phyloP scores from a whole-genome alignment of 768 basidiomycete genomes.

The Termitomyces sp. region DNA sequence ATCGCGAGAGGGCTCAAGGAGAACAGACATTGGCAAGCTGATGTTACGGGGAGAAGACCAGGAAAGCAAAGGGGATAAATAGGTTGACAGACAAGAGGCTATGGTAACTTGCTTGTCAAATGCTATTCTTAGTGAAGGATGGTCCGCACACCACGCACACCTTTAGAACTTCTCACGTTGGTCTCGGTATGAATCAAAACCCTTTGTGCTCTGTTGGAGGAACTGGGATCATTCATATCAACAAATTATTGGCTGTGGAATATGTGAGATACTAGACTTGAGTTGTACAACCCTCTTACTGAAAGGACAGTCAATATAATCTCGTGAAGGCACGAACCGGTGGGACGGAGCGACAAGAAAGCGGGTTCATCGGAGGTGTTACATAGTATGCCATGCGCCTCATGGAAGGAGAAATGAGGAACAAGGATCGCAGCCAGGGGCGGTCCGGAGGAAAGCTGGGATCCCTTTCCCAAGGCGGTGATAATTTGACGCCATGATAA shows the following conservation, averaged over 20 bases:
- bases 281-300: background rate
- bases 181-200: background rate
- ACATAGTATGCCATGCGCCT: background rate
- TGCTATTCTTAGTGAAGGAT: background rate
- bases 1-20: slow-evolving; percentile 73
- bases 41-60: background rate
- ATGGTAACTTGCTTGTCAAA: too few species aligned
- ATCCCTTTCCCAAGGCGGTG: background rate
- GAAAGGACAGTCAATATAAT: background rate
- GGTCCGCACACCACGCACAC: background rate
- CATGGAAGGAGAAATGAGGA: background rate
- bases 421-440: background rate
- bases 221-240: background rate
- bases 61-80: background rate
- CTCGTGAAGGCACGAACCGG: background rate
- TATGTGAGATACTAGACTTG: background rate
- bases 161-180: background rate
- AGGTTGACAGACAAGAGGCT: background rate
- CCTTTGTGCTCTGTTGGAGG: background rate
- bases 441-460: too few species aligned
- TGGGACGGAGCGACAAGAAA: background rate
- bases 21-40: slow-evolving; percentile 33
- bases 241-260: background rate
- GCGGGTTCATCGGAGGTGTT: background rate
- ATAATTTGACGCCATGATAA: background rate